Base-by-base conservation (phyloP, 148 eudicot species). In the Chenopodium suecicum region DNA sequence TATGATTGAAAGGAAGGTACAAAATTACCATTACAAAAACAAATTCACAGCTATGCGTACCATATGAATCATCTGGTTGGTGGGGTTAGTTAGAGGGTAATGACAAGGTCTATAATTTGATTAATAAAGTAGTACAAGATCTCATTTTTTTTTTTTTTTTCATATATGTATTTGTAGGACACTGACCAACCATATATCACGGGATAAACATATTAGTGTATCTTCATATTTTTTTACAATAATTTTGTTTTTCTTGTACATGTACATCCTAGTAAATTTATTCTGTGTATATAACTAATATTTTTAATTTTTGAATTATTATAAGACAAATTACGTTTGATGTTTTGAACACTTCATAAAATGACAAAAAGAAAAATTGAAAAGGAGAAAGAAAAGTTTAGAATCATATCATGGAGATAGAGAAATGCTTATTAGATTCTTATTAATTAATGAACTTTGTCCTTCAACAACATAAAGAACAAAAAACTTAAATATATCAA, bases 101-200 rank as follows among this genome's bases (percentile, higher is more conserved):
- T 25, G 79, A 79, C 79, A 63, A 77, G 70, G 20, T 47, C 44
- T 65, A 78, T 78, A 67, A 78, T 78, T 78, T 78, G 64, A 52
- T 64, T 65, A 9, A 64, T 46, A 37, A 22, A 17, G 25, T 41
- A 41, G 1, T 22, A 6, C 4, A 41, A 41, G 8, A 41, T 48
- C 14, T 50, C 54, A 2, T 11, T 12, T 14, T 17, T 7, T 37
- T 37, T 7, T 52, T 7, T 2, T 34, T 3, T 34, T 3, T 34
- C 32, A 29, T 75, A 22, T 31, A 31, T 16, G 9, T 20, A 72
- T 8, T 7, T 48, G 62, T 56, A 31, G 67, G 76, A 78, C 60
- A 54, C 56, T 67, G 34, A 56, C 37, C 81, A 27, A 79, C 67
- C 46, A 13, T 5, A 34, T 34, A 64, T 78, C 64, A 80, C 50